Evolutionary conservation across 176 grass and related monocot genomes (phyloP).

Genomic region (Tillandsia fasciculata): DNA sequence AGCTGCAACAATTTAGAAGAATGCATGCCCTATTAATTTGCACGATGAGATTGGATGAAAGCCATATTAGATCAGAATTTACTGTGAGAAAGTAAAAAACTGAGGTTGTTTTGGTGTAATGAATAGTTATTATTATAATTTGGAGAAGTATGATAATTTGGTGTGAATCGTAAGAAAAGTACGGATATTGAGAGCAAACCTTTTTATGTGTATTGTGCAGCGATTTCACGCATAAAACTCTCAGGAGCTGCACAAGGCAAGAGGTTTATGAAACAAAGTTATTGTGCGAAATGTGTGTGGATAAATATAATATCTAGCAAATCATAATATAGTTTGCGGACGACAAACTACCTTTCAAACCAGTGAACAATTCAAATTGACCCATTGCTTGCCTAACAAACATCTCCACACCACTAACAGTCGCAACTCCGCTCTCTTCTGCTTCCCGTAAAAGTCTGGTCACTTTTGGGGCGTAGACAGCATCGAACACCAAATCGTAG

Average conservation of each 20-base stretch:
- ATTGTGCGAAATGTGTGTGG: not conserved
- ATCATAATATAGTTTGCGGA: not conserved
- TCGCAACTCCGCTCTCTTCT: conserved; percentile 55
- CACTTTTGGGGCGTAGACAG: conserved; percentile 90
- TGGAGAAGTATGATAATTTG: no score
- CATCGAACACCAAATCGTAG: conserved; percentile 86
- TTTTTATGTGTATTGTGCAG: conserved; percentile 49
- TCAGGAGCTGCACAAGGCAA: conserved; percentile 55
- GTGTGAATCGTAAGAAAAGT: not conserved
- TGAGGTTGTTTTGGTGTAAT: no score
- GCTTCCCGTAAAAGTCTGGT: conserved; percentile 86
- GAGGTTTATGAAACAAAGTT: conserved; percentile 12
- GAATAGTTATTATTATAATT: no score
- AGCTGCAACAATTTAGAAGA: no score
- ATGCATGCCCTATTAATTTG: no score
- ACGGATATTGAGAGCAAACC: conserved; percentile 36
- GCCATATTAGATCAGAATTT: no score
- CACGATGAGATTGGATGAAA: no score
- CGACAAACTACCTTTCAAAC: conserved; percentile 48
- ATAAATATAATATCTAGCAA: conserved; percentile 12
- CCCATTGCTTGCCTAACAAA: conserved; percentile 92
- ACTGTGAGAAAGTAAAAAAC: no score
- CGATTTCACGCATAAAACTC: conserved; percentile 74
- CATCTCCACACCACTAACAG: conserved; percentile 98
- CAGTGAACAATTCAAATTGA: conserved; percentile 89